A percentile compares a stretch with the other conserved stretches of the same genome.
These are phyloP conservation scores for Carallia brachiata DNA, from an alignment of 345 rosid genomes.

Conservation along the genomic window DNA sequence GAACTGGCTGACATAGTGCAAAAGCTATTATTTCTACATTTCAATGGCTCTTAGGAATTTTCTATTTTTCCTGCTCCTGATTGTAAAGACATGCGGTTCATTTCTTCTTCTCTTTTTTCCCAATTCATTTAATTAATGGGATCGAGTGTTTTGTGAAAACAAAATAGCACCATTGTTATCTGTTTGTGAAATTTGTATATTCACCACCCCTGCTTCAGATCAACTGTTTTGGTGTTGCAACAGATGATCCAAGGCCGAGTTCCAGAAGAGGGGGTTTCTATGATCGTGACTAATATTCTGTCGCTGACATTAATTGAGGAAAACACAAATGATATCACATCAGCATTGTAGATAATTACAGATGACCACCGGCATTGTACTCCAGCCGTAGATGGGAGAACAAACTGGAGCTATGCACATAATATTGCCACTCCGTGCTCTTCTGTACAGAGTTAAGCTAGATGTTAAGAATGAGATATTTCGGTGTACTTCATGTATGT, in stretches of 20 bases:
- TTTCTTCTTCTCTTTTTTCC: too few relatives aligned
- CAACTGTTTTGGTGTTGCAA: background rate
- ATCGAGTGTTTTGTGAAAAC: too few relatives aligned
- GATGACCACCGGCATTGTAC: background rate
- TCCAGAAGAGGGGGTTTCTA: constrained; percentile 38
- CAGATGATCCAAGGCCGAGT: constrained; percentile 50
- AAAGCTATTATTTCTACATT: background rate
- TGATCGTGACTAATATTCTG: constrained; percentile 24
- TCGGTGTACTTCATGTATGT: background rate
- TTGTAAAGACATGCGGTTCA: too few relatives aligned
- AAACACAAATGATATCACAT: background rate
- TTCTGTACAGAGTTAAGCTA: background rate
- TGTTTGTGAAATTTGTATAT: too few relatives aligned
- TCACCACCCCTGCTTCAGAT: too few relatives aligned
- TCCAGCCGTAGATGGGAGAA: background rate
- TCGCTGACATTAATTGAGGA: background rate
- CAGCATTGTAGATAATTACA: constrained; percentile 22
- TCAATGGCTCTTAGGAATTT: too few relatives aligned
- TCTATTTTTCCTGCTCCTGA: too few relatives aligned
- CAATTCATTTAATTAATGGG: too few relatives aligned
- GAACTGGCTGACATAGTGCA: background rate
- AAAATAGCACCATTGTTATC: too few relatives aligned
- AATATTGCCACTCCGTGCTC: background rate
- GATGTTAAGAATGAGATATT: background rate
- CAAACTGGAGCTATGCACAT: constrained; percentile 5